phyloP scores from a whole-genome alignment of 2,329 filamentous ascomycete species.

The Xylariaceae sp. region DNA sequence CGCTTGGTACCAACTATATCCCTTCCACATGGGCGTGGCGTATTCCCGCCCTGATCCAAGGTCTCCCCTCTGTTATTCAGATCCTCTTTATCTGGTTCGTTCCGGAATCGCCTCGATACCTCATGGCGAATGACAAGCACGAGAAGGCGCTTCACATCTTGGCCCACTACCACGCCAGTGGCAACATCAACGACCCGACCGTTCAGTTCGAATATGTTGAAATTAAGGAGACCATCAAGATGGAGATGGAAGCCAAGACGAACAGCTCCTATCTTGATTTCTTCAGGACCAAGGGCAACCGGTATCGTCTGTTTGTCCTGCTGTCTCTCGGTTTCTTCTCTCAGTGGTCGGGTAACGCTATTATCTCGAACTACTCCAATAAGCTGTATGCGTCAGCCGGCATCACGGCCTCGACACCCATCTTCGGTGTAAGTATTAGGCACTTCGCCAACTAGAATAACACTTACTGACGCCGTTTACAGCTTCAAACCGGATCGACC shows the following conservation, averaged over 20 bases:
- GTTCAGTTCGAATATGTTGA: constrained; percentile 57
- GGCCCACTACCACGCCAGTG: constrained; percentile 52
- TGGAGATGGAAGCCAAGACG: constrained; percentile 45
- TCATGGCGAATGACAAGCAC: constrained; percentile 47
- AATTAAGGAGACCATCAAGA: constrained; percentile 52
- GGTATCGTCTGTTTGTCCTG: constrained; percentile 48
- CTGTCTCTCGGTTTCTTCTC: constrained; percentile 54
- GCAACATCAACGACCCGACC: constrained; percentile 44
- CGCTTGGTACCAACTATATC: constrained; percentile 44
- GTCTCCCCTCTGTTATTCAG: constrained; percentile 43
- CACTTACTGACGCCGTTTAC: constrained; percentile 27
- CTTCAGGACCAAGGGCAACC: constrained; percentile 51
- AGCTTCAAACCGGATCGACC: constrained; percentile 45
- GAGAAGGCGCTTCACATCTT: constrained; percentile 52
- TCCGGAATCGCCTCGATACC: constrained; percentile 37
- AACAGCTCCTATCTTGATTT: constrained; percentile 50
- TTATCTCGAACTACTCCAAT: constrained; percentile 54
- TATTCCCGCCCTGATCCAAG: constrained; percentile 43
- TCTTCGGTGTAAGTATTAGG: constrained; percentile 38
- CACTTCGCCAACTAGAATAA: constrained; percentile 10
- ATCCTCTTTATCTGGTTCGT: constrained; percentile 44
- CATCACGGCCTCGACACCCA: constrained; percentile 41
- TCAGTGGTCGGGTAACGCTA: constrained; percentile 56
- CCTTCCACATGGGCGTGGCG: constrained; percentile 48
- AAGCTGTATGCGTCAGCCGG: constrained; percentile 50